phyloP scores from a whole-genome alignment of 2,329 filamentous ascomycete species.

The Aspergillus chevalieri region DNA sequence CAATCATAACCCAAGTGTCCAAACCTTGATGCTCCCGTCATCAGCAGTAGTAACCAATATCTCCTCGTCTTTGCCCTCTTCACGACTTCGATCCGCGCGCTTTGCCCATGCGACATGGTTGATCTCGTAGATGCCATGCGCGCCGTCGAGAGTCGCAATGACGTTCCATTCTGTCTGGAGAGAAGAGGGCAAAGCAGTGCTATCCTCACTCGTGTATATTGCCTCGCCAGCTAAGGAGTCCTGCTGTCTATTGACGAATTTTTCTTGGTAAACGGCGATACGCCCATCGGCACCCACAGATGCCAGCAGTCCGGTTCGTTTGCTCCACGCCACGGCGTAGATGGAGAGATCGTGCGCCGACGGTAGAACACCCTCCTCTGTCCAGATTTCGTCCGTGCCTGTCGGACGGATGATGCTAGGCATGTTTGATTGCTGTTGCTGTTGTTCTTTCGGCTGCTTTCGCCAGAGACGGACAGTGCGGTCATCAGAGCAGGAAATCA shows the following conservation, averaged over 20 bases:
- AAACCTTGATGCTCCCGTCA: conserved; percentile 80
- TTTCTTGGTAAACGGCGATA: conserved; percentile 72
- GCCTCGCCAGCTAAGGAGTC: conserved; percentile 8
- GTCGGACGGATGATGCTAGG: conserved; percentile 82
- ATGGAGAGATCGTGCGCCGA: conserved; percentile 70
- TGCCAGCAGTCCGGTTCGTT: conserved; percentile 68
- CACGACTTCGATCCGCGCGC: conserved; percentile 59
- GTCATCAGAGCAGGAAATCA: conserved; percentile 84
- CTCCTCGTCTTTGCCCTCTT: conserved; percentile 59
- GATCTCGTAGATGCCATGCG: conserved; percentile 87
- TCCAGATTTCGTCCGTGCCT: conserved; percentile 74
- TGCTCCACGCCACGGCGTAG: conserved; percentile 82
- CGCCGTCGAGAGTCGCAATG: conserved; percentile 62
- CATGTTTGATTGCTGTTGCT: conserved; percentile 52
- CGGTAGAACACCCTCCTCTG: conserved; percentile 69
- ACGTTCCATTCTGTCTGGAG: conserved; percentile 60
- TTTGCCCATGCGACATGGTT: conserved; percentile 88
- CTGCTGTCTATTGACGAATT: conserved; percentile 24
- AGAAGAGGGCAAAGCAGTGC: conserved; percentile 19
- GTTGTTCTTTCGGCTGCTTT: conserved; percentile 47
- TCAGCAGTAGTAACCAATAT: conserved; percentile 88
- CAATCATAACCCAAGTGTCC: conserved; percentile 50
- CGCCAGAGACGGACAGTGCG: conserved; percentile 73
- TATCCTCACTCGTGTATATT: conserved; percentile 18
- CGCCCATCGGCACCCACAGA: conserved; percentile 83